Evolutionary conservation across 1,284 basidiomycete genomes (phyloP).

Genomic region (Mycocalia duriaeana): DNA sequence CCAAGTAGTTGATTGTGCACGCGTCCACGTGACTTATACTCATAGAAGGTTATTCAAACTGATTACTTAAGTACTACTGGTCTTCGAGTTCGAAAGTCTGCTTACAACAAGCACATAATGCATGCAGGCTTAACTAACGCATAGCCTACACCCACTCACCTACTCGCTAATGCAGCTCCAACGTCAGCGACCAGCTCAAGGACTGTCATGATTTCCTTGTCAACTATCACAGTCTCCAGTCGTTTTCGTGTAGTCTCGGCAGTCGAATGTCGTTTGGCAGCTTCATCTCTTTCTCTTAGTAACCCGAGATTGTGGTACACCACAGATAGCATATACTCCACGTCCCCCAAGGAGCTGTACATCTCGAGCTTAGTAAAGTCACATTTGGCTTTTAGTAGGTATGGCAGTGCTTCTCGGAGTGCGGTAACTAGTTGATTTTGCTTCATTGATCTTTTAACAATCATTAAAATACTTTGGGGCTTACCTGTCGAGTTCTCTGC

Average conservation of each 20-base stretch:
- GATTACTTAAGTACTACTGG: too few relatives aligned
- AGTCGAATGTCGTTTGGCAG: constrained; percentile 43
- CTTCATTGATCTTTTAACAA: too few relatives aligned
- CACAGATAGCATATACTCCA: constrained; percentile 64
- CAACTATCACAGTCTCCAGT: constrained; percentile 38
- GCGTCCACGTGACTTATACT: too few relatives aligned
- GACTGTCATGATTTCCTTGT: constrained; percentile 49
- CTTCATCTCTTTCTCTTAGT: constrained; percentile 48
- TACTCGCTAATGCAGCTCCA: constrained; percentile 48
- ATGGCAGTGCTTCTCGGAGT: constrained; percentile 52
- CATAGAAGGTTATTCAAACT: too few relatives aligned
- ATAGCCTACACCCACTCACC: constrained; percentile 19
- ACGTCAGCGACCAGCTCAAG: constrained; percentile 56
- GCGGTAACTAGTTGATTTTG: constrained; percentile 28
- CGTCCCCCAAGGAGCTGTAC: constrained; percentile 53
- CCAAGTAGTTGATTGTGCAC: too few relatives aligned
- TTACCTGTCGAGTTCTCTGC: constrained; percentile 30
- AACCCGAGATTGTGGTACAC: constrained; percentile 66
- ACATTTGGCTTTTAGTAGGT: constrained; percentile 57
- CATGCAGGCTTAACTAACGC: background rate
- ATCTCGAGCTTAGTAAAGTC: constrained; percentile 61
- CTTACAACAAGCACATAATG: background rate
- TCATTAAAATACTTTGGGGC: too few relatives aligned
- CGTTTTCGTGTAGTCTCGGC: constrained; percentile 37
- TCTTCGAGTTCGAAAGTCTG: too few relatives aligned